Base-by-base conservation (phyloP, 2,329 filamentous ascomycete species). In the Plenodomus biglobosus region DNA sequence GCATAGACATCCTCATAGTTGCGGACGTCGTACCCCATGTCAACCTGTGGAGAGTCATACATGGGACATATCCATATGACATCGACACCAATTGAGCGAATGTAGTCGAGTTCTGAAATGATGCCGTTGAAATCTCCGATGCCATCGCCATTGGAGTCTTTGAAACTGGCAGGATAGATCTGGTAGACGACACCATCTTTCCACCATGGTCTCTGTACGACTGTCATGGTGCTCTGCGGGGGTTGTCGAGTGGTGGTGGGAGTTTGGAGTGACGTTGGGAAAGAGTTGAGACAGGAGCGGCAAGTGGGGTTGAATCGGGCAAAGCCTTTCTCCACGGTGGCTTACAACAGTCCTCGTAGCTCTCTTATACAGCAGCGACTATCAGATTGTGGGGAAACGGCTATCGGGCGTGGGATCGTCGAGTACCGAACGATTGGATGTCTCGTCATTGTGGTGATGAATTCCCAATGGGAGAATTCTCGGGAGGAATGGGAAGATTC, bases 131-230 rank as follows among this genome's bases (percentile, higher is more conserved):
- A 67, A 51, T 84, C 81, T 35, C 81, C 81, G 39, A 78, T 68
- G 4, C 81, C 81, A 47, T 80, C 77, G 35, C 78, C 79, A 17
- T 78, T 82, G 36, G 78, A 78, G 63, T 84, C 81, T 53, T 81
- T 77, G 71, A 84, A 85, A 20, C 79, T 82, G n/a, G 82, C 78
- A 2, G 81, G 80, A 62, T 84, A 85, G 52, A 85, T 78, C 55
- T 85, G 81, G 62, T 85, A 85, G 18, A 84, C 79, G 8, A 78
- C 75, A 42, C 75, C 77, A 63, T 84, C 80, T 56, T 84, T 83
- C 82, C 82, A 85, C 81, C 81, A 85, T 59, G 64, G 64, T 42
- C 64, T 63, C 45, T 64, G 57, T 24, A 56, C 46, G 46, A 69
- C 55, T 16, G 64, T 70, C 67, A 70, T 70, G 24, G 30, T 27